Evolutionary conservation across 2,329 filamentous ascomycete species (phyloP), one percentile per base, ranked within the genome.

Genomic region (Calonectria crousiana): DNA sequence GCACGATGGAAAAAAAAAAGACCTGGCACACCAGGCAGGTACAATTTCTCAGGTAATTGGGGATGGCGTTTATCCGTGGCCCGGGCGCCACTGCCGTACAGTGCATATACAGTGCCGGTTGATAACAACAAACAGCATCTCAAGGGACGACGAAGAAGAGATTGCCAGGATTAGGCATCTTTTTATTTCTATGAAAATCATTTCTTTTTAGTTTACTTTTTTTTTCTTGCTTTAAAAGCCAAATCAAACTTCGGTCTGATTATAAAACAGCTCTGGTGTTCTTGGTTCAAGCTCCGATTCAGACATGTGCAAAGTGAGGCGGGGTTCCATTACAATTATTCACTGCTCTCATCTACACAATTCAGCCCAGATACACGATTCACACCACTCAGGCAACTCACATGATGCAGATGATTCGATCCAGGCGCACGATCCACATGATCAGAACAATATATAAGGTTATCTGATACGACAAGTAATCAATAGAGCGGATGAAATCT

Each of bases 1-100:
- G 52, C 51, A 26, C 36, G 67, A 74, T 60, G 60, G 36, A 49
- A 65, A 38, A 47, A 73, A 47, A 18, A 36, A 32, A 32, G 8
- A 32, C 4, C n/a, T 34, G 14, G 60, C 52, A 52, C 16, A 20
- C 26, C 14, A 32, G 32, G 28, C 26, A 28, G n/a, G 69, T 10
- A 67, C 36, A 67, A 60, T 71, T 66, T 66, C 34, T 66, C 16
- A 5, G 16, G 13, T 23, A 2, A 4, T 23, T 62, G 56, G 56
- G 41, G 56, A 34, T 44, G 56, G 16, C 36, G 36, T 41, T 62
- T 62, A 62, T 41, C 56, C 36, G 34, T 62, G 36, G 56, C 23
- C 56, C 56, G 36, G 56, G 56, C 56, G 30, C 52, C 52, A 62
- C 56, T 38, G 8, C 8, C 36, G 56, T 30, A 62, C 56, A 62